Percentiles rank a stretch among this genome's conserved stretches.
Conservation (phyloP, 106 monocot species). For the Dioscorea alata region DNA sequence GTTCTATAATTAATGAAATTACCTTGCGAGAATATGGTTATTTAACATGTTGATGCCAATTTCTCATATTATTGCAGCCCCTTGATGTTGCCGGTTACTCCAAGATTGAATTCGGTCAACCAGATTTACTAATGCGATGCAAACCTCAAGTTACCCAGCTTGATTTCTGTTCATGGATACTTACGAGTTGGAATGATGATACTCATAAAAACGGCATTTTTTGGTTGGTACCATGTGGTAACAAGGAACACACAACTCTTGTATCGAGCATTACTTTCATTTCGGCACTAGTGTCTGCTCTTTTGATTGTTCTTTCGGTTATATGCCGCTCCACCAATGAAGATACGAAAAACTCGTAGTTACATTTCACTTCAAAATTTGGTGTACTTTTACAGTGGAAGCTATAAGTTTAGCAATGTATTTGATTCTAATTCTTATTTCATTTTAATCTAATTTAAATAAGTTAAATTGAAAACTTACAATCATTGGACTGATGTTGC, state of each 20-base stretch:
- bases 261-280: conserved; percentile 50
- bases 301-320: conserved; percentile 39
- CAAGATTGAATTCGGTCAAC: conserved; percentile 26
- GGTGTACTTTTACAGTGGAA: no score
- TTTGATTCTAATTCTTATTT: no score
- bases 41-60: no score
- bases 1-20: no score
- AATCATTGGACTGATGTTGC: no score
- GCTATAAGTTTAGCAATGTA: no score
- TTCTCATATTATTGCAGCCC: conserved; percentile 26
- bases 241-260: conserved; percentile 28
- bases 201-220: conserved; percentile 3
- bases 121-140: conserved; percentile 38
- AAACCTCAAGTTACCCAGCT: conserved; percentile 13
- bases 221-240: conserved; percentile 58
- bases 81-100: conserved; percentile 45
- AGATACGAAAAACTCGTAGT: no score
- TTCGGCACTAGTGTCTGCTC: conserved; percentile 39
- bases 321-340: conserved; percentile 4
- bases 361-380: no score
- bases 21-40: no score
- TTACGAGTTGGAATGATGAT: conserved; percentile 5
- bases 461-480: no score
- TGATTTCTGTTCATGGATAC: conserved; percentile 26
- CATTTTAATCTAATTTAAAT: no score